Evolutionary conservation across 805 yeast genomes (phyloP), one percentile per base, ranked within the genome.

Genomic region (Dipodascopsis uninucleata): DNA sequence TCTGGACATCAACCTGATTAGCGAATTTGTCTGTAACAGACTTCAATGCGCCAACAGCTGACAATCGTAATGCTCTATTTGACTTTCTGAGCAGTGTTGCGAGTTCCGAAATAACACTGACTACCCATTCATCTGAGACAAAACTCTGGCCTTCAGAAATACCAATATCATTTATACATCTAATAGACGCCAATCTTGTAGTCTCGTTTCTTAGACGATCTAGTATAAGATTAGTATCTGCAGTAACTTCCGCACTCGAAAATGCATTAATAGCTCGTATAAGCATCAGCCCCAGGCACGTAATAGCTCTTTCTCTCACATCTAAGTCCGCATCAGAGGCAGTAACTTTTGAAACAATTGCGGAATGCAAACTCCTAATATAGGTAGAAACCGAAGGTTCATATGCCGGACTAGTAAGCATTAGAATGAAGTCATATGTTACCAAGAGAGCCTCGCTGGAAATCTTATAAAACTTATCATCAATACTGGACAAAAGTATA

Each of bases 321-420:
- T 67, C 72, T 43, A 67, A 59, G 33, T 63, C 71, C 24, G 61
- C 58, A 31, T 70, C 64, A 2, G 67, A 47, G 1, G 65, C 58
- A 0, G 58, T 43, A 4, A 69, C 71, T 29, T 64, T 63, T 1
- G 60, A 56, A 8, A 66, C 55, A 2, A 72, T 69, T 24, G 69
- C 56, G 5, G 46, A 36, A 52, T 55, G 55, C 47, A 55, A 35
- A 53, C 57, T 52, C 45, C 43, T 22, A 14, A 48, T 31, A n/a
- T 32, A 34, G 9, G 43, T 21, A 16, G 39, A 38, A 17, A 36
- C 37, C 14, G 33, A 12, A 1, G 49, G 22, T 9, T 23, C 26
- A n/a, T n/a, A n/a, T n/a, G n/a, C n/a, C n/a, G n/a, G n/a, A 16
- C 47, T 33, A 22, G 45, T 32, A 16, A 37, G 12, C 18, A 41